A percentile compares a stretch with the other conserved stretches of the same genome.
phyloP scores from a whole-genome alignment of 352 stramenopile species.

The Thalassiosira mediterranea region DNA sequence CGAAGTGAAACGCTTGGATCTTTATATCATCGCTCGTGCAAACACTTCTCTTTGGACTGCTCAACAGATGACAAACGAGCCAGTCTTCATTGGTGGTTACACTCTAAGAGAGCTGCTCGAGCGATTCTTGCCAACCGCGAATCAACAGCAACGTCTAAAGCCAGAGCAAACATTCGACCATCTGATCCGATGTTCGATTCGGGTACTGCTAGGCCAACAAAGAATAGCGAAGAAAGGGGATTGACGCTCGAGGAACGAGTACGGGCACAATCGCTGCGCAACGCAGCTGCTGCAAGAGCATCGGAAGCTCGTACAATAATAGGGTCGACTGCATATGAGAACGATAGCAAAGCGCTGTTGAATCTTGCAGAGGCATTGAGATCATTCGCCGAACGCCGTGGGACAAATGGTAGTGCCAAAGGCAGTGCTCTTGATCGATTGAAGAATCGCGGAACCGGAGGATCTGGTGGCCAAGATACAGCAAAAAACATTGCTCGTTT shows the following conservation, averaged over 20 bases:
- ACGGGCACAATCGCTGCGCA: slow-evolving; percentile 4
- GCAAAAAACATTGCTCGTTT: slow-evolving; percentile 11
- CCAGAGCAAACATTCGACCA: too few relatives aligned
- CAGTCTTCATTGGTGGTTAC: slow-evolving; percentile 12
- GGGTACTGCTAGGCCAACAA: background rate
- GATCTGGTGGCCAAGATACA: background rate
- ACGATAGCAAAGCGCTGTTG: slow-evolving; percentile 15
- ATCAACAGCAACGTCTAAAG: background rate
- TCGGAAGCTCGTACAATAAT: background rate
- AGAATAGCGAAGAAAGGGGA: slow-evolving; percentile 2
- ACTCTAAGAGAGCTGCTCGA: background rate
- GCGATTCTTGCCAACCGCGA: slow-evolving; percentile 18
- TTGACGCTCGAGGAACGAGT: slow-evolving; percentile 34
- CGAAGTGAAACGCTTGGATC: slow-evolving; percentile 22
- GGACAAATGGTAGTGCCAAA: background rate
- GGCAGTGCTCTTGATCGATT: slow-evolving; percentile 10
- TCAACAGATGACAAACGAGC: background rate
- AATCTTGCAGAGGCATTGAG: slow-evolving; percentile 30
- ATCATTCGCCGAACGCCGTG: slow-evolving; percentile 19
- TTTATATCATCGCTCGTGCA: slow-evolving; percentile 25
- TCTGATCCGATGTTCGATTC: background rate
- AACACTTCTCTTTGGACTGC: slow-evolving; percentile 15
- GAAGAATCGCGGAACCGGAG: background rate
- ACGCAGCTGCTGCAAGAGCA: background rate
- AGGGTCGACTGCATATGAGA: background rate